A percentile compares a stretch with the other conserved stretches of the same genome.
Evolutionary conservation across 2,329 filamentous ascomycete genomes (phyloP).

Genomic region (Phoma sp.): DNA sequence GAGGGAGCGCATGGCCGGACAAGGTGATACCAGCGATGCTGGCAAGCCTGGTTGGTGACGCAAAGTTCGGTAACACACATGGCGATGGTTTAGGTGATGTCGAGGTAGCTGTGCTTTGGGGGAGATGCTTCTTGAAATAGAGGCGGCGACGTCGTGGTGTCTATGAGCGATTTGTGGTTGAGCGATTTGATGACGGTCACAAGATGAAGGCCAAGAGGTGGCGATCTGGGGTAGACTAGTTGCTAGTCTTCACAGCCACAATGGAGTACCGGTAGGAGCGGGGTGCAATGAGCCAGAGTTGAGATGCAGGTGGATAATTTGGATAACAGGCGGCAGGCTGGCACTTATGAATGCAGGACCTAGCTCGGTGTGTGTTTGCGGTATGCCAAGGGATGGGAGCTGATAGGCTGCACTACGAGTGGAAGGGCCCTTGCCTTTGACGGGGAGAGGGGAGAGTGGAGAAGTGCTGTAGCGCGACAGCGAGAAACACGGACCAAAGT

Average conservation of each 20-base stretch:
- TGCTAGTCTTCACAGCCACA: constrained; percentile 28
- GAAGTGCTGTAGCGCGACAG: constrained; percentile 20
- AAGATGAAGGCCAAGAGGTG: constrained; percentile 25
- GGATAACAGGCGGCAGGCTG: constrained; percentile 18
- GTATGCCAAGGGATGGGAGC: constrained; percentile 34
- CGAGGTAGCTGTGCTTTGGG: constrained; percentile 30
- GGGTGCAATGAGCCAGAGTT: constrained; percentile 13
- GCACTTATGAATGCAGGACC: constrained; percentile 29
- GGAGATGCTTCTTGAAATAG: constrained; percentile 32
- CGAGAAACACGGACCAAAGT: constrained; percentile 22
- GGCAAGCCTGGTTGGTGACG: constrained; percentile 55
- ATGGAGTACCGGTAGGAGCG: constrained; percentile 12
- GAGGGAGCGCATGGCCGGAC: constrained; percentile 51
- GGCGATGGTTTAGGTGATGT: constrained; percentile 33
- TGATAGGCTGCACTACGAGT: constrained; percentile 31
- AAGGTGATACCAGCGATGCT: constrained; percentile 59
- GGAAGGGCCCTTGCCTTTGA: constrained; percentile 25
- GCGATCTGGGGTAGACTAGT: constrained; percentile 29
- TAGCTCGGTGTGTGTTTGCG: constrained; percentile 12
- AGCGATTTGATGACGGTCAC: constrained; percentile 23
- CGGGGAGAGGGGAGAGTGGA: constrained; percentile 26
- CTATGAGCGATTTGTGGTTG: constrained; percentile 12
- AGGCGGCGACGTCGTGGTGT: constrained; percentile 31
- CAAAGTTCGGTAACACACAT: constrained; percentile 61
- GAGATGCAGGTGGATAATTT: constrained; percentile 13